A percentile compares a stretch with the other conserved stretches of the same genome.
These are phyloP conservation scores for Suillus clintonianus DNA, from an alignment of 768 basidiomycete species.

Conservation along the genomic window DNA sequence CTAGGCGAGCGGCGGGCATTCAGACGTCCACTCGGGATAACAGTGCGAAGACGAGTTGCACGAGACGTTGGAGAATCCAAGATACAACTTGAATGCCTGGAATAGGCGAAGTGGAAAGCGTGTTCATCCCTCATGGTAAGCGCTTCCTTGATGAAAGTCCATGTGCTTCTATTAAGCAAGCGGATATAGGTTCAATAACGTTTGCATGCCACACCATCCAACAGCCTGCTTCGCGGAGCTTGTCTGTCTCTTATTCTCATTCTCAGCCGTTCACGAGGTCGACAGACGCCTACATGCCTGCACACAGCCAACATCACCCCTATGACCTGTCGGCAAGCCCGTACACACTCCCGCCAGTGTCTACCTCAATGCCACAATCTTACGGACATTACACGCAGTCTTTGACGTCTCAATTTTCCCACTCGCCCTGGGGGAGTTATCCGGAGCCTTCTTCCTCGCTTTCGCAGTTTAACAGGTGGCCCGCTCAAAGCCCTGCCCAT, in stretches of 20 bases:
- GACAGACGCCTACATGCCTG: constrained; percentile 27
- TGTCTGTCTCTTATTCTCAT: constrained; percentile 19
- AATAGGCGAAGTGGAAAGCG: constrained; percentile 75
- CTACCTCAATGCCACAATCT: constrained; percentile 23
- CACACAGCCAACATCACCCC: constrained; percentile 23
- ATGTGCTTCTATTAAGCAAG: constrained; percentile 25
- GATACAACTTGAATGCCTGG: constrained; percentile 67
- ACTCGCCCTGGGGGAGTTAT: constrained; percentile 27
- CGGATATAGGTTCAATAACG: constrained; percentile 36
- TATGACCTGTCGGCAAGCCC: constrained; percentile 30
- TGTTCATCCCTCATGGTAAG: constrained; percentile 89
- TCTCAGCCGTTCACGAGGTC: constrained; percentile 25
- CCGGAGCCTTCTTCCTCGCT: constrained; percentile 30
- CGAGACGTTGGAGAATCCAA: constrained; percentile 76
- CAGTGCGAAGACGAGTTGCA: constrained; percentile 85
- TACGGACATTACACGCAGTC: constrained; percentile 27
- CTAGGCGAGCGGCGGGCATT: constrained; percentile 67
- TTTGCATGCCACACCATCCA: constrained; percentile 42
- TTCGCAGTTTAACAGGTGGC: constrained; percentile 31
- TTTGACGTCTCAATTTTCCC: constrained; percentile 26
- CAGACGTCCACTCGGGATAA: constrained; percentile 53
- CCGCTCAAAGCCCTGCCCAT: constrained; percentile 29
- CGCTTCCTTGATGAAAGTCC: constrained; percentile 37
- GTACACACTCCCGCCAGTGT: constrained; percentile 35
- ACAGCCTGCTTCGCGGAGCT: constrained; percentile 21